Base-by-base conservation (phyloP, 2,329 filamentous ascomycete genomes). In the Venturia effusa region DNA sequence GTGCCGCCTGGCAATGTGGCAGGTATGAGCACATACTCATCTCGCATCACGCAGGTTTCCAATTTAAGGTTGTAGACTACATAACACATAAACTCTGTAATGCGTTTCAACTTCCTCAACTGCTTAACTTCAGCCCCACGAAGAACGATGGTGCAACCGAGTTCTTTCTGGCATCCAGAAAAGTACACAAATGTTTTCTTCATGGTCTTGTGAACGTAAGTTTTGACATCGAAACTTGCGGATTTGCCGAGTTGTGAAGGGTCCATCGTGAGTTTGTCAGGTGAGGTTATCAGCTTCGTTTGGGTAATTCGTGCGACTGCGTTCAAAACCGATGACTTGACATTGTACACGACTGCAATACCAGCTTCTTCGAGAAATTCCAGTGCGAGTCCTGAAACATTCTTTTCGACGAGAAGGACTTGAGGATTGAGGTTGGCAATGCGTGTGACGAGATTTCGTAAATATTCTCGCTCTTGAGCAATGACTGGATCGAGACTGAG, bases 61-160 rank as follows among this genome's bases (percentile, higher is more conserved):
- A 99, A 82, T 72, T 96, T 96, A 62, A 99, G 81, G 70, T 97
- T 99, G 76, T 99, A 99, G 15, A 97, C 92, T 24, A 99, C 95
- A 69, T 97, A 99, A 43, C 95, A 89, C 93, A 99, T 97, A 72
- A 99, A 97, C 72, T 99, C 94, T 13, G 93, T 94, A 68, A 99
- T 94, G 62, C 86, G 84, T 76, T 99, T 99, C 74, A 99, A 86
- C 69, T 87, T 89, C 1, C 85, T 80, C 22, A 99, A 81, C 0
- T 86, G 80, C 59, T 84, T 78, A 37, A 86, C 87, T 65, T 88
- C 86, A 3, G 88, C 90, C 1, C 94, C 94, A 57, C 94, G 87
- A 27, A 99, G 79, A 15, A 92, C 90, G 69, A 99, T 96, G 0
- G 94, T 99, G 72, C 94, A 97, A 0, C 94, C 95, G 1, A 99